Base-by-base conservation (phyloP, 2,329 filamentous ascomycete species). In the Tolypocladium pustulatum region DNA sequence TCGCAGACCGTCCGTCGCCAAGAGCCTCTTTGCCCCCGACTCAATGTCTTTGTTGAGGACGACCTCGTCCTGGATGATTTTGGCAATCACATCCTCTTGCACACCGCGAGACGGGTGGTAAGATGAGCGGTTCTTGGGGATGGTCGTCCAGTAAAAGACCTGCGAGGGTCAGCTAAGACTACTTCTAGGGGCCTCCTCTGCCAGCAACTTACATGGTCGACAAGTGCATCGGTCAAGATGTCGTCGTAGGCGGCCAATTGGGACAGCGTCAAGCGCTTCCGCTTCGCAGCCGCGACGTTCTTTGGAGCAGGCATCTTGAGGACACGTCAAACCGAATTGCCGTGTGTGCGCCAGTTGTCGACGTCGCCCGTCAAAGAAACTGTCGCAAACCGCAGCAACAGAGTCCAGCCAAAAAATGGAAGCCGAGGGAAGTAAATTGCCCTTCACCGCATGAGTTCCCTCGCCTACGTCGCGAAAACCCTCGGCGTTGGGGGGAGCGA, bases 101-200 rank as follows among this genome's bases (percentile, higher is more conserved):
- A 97, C 79, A 46, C 90, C 90, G 62, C 94, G 87, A 8, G 89
- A 91, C 0, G 91, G 82, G 66, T 90, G 89, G 72, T 96, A 97
- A 58, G 90, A 90, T 58, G 85, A 86, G 61, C 89, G 87, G 68
- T 97, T 96, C 75, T 99, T 99, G 63, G 93, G 92, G 60, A 97
- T 96, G 4, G 84, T 89, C 7, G 93, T 93, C 93, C 94, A 97
- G 78, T 94, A 99, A 74, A 90, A 97, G 12, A 91, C 88, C 93
- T 97, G 65, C 61, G 55, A 9, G 60, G 55, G 60, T 70, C 55
- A 61, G 49, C 30, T 5, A 12, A 4, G 30, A n/a, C 41, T 17
- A 7, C n/a, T 27, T 55, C 17, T 7, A n/a, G 3, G 4, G 30
- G 13, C 32, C 4, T 15, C 6, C 22, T n/a, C 53, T 9, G 52